Evolutionary conservation across 371 early-diverging fungal species (phyloP).

Genomic region (Dinochytrium kinnereticum): DNA sequence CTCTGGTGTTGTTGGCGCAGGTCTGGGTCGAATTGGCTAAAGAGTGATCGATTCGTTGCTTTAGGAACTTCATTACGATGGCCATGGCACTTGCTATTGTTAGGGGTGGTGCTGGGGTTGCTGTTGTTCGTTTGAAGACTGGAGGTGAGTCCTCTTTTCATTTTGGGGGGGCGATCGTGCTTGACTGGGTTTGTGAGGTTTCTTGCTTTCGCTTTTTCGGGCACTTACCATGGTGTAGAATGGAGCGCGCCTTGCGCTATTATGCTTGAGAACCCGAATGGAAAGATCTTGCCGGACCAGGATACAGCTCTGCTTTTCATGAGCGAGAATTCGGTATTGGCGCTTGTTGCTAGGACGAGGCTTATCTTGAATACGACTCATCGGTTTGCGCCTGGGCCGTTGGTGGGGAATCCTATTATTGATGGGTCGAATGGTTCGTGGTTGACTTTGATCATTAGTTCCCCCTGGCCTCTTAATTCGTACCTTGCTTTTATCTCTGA

Average conservation of each 20-base stretch:
- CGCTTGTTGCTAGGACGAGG: slow-evolving; percentile 45
- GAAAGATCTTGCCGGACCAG: slow-evolving; percentile 44
- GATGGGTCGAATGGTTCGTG: slow-evolving; percentile 32
- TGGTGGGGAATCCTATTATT: slow-evolving; percentile 33
- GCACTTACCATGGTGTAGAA: slow-evolving; percentile 36
- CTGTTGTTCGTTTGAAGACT: slow-evolving; percentile 50
- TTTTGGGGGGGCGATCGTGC: background rate
- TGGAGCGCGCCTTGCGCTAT: slow-evolving; percentile 61
- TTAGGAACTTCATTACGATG: slow-evolving; percentile 38
- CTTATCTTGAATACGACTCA: slow-evolving; percentile 48
- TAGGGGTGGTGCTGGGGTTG: slow-evolving; percentile 46
- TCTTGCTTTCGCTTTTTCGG: too few relatives aligned
- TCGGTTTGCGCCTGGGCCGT: slow-evolving; percentile 44
- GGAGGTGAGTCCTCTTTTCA: slow-evolving; percentile 37
- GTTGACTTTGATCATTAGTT: too few relatives aligned
- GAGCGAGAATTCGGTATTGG: slow-evolving; percentile 46
- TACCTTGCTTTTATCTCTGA: slow-evolving; percentile 2
- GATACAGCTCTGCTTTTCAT: slow-evolving; percentile 54
- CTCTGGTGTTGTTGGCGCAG: background rate
- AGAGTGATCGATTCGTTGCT: background rate
- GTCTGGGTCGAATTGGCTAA: background rate
- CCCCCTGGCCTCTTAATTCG: background rate
- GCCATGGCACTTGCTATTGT: slow-evolving; percentile 48
- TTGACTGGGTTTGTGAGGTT: too few relatives aligned
- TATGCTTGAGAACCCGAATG: slow-evolving; percentile 41